Evolutionary conservation across 2,329 filamentous ascomycete species (phyloP), one percentile per base, ranked within the genome.

Genomic region (Scedosporium dehoogii): DNA sequence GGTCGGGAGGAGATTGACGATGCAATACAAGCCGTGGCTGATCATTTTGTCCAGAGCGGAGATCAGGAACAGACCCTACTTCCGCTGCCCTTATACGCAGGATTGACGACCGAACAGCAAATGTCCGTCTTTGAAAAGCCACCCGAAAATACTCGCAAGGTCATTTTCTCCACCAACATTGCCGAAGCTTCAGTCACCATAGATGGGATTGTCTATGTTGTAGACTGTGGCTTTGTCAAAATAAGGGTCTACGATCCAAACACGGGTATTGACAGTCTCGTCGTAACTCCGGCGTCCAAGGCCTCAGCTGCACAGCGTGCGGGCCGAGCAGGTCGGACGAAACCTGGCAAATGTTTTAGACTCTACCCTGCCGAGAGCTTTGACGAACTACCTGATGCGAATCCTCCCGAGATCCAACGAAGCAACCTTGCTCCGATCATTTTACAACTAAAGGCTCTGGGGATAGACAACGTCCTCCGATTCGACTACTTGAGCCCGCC

Each of bases 181-280:
- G 92, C 94, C 12, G 94, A 99, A 77, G 93, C 94, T 4, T 96
- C 91, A 1, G 89, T 99, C 53, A 97, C 94, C 16, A 96, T 97
- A 62, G 88, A 94, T 61, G 92, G 91, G 2, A 92, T 97, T 64
- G 87, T 92, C 62, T 96, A 91, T 70, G 93, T 99, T 5, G 78
- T 97, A 59, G 94, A 99, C 73, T 87, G 85, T 61, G 94, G 94
- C 1, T 97, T 91, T 70, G 92, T 96, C 67, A 97, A 97, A 73
- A 79, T 96, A 21, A 85, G 92, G 46, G 88, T 90, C 6, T 97
- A 91, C 75, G 89, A 96, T 67, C 91, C 93, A 0, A 80, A 73
- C 16, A 93, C 90, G 0, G 90, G 92, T 12, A 96, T 97, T 67
- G 93, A 97, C 68, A 89, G 90, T 0, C 79, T 99, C 59, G 93